Percentiles rank a stretch among this genome's conserved stretches.
These are phyloP conservation scores for Diaporthe citriasiana DNA, from an alignment of 2,329 filamentous ascomycete genomes.

Conservation along the genomic window DNA sequence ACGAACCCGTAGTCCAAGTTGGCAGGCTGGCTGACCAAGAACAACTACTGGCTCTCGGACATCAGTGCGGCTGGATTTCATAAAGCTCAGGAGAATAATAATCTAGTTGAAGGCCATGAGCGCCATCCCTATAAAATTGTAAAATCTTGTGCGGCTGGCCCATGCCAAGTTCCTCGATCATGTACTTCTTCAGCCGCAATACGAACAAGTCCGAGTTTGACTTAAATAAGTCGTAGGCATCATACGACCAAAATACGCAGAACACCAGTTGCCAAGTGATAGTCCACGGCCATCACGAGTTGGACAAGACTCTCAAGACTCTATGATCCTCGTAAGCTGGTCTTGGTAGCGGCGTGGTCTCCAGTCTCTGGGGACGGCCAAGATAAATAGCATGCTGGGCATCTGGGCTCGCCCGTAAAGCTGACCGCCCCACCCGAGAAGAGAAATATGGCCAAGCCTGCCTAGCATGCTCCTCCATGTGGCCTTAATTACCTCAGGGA, in stretches of 20 bases:
- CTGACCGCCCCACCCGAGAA: neutral
- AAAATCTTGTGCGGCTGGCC: slow-evolving; percentile 5
- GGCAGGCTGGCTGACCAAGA: slow-evolving; percentile 3
- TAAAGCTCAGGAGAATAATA: neutral
- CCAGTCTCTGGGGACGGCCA: slow-evolving; percentile 5
- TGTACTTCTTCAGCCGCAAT: slow-evolving; percentile 6
- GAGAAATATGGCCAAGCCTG: slow-evolving; percentile 8
- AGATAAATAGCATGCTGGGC: slow-evolving; percentile 20
- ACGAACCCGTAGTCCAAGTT: neutral
- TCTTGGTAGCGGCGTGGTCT: neutral
- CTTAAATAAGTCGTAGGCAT: slow-evolving; percentile 5
- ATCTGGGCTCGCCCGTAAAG: slow-evolving; percentile 20
- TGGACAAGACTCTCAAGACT: slow-evolving; percentile 10
- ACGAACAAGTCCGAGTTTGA: slow-evolving; percentile 6
- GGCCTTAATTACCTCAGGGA: neutral
- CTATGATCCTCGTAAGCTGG: slow-evolving; percentile 5
- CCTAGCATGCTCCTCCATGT: slow-evolving; percentile 10
- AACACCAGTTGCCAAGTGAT: slow-evolving; percentile 15
- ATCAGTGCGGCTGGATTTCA: neutral
- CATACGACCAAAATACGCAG: neutral
- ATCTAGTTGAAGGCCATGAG: neutral
- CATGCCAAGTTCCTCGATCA: slow-evolving; percentile 9
- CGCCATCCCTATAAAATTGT: neutral
- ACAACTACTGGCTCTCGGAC: slow-evolving; percentile 13
- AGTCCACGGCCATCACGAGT: slow-evolving; percentile 3